Percentiles rank a stretch among this genome's conserved stretches.
These are phyloP conservation scores for Quercus lobata DNA, from an alignment of 331 rosid species.

Conservation along the genomic window DNA sequence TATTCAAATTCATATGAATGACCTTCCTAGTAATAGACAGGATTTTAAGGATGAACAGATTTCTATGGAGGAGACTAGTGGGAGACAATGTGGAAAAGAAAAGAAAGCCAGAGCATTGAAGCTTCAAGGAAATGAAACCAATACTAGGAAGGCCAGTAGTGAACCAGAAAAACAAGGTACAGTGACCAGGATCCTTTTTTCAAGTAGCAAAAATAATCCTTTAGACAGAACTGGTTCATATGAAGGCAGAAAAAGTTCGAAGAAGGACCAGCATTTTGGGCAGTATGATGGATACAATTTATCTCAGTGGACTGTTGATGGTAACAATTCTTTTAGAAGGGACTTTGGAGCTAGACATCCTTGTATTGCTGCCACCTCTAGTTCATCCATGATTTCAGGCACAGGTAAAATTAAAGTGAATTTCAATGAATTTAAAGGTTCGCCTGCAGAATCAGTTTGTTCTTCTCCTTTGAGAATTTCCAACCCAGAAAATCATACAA, in stretches of 20 bases:
- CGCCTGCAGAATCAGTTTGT: constrained; percentile 97
- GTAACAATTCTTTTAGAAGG: constrained; percentile 48
- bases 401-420: constrained; percentile 75
- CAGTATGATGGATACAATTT: constrained; percentile 34
- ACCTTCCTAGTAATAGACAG: background rate
- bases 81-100: constrained; percentile 63
- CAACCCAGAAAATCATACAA: constrained; percentile 52
- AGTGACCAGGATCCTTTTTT: background rate
- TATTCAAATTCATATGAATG: background rate
- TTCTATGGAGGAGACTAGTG: background rate
- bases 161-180: constrained; percentile 52
- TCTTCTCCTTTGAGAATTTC: constrained; percentile 92
- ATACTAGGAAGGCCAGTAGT: constrained; percentile 64
- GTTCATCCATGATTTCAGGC: constrained; percentile 92
- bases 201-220: background rate
- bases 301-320: constrained; percentile 54
- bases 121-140: constrained; percentile 68
- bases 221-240: background rate
- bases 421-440: constrained; percentile 81
- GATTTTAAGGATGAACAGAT: background rate
- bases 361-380: constrained; percentile 78
- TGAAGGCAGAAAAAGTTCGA: constrained; percentile 12
- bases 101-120: constrained; percentile 67
- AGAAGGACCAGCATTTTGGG: constrained; percentile 49
- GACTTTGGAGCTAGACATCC: constrained; percentile 57